Conservation (phyloP, 441 rosid genomes). For the Brassica hybrid region DNA sequence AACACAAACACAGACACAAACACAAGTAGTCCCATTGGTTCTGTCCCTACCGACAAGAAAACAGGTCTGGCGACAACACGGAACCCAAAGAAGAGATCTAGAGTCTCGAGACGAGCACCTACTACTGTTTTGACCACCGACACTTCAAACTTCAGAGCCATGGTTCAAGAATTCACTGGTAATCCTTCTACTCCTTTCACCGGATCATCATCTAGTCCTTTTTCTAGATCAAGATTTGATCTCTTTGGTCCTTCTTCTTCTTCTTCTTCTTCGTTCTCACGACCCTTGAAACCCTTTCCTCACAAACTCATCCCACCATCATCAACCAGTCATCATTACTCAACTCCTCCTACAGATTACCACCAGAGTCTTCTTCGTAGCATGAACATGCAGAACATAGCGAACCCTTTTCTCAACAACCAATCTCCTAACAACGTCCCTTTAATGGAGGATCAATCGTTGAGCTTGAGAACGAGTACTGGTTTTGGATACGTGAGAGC, state of each 20-base stretch:
- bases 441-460: conserved; percentile 4
- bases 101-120: conserved; percentile 78
- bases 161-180: no score
- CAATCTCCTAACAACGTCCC: conserved; percentile 45
- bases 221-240: no score
- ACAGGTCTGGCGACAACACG: conserved; percentile 37
- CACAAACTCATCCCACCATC: conserved; percentile 54
- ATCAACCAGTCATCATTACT: conserved; percentile 36
- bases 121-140: conserved; percentile 80
- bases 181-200: conserved; percentile 69
- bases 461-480: conserved; percentile 37
- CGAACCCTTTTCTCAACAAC: conserved; percentile 58
- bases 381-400: conserved; percentile 45
- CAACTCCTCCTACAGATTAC: conserved; percentile 32
- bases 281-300: conserved; percentile 73
- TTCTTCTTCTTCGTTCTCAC: conserved; percentile 39
- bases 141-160: no score
- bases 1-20: no score
- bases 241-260: no score
- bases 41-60: conserved; percentile 44
- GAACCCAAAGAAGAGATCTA: conserved; percentile 69
- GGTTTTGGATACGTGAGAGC: conserved; percentile 48
- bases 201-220: no score
- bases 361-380: conserved; percentile 38
- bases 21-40: conserved; percentile 36